Conservation (phyloP, 2,329 filamentous ascomycete species). For the Ophiostoma australiae region DNA sequence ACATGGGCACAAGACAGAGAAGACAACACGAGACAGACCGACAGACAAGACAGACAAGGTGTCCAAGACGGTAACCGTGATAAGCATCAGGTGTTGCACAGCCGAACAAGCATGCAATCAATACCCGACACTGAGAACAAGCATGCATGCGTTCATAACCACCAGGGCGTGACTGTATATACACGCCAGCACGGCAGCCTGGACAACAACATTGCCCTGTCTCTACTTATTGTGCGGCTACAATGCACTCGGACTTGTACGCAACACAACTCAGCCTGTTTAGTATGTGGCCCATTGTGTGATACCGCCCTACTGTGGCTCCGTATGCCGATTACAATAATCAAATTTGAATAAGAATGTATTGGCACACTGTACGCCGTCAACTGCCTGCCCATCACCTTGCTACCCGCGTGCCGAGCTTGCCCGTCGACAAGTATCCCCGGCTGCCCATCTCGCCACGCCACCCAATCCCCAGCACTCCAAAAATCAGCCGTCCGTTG, state of each 20-base stretch:
- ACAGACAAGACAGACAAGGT: not conserved
- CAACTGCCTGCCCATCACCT: not conserved
- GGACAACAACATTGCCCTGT: not conserved
- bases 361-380: not conserved
- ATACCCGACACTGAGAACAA: not conserved
- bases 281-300: not conserved
- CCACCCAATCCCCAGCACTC: slow-evolving; percentile 83
- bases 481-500: slow-evolving; percentile 53
- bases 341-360: not conserved
- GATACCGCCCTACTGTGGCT: not conserved
- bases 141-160: not conserved
- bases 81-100: not conserved
- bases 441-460: slow-evolving; percentile 82
- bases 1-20: not conserved
- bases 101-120: not conserved
- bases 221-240: not conserved
- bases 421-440: slow-evolving; percentile 82
- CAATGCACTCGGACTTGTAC: not conserved
- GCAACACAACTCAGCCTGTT: not conserved
- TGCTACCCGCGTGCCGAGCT: slow-evolving; percentile 53
- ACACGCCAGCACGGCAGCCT: not conserved
- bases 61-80: not conserved
- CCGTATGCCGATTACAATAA: too few relatives aligned
- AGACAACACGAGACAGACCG: not conserved
- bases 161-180: not conserved